Percentiles rank a stretch among this genome's conserved stretches.
These are phyloP conservation scores for Tetrahymena thermophila DNA, from an alignment of 73 alveolate genomes.

Conservation along the genomic window DNA sequence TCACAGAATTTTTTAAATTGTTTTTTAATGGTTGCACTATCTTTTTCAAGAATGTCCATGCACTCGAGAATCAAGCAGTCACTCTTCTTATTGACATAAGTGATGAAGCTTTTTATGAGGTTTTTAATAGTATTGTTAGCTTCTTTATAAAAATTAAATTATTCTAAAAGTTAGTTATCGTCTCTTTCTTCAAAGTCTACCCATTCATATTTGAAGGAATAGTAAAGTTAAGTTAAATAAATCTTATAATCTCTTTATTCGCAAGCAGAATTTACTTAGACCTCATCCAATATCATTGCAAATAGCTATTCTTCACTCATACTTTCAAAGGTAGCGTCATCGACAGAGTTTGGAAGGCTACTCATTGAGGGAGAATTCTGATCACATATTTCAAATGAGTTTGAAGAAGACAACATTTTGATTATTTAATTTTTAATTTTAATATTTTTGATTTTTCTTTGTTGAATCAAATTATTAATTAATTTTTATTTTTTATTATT, in stretches of 20 bases:
- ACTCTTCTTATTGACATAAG: background rate
- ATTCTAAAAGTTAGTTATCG: background rate
- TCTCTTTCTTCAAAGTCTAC: background rate
- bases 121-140: background rate
- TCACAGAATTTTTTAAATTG: background rate
- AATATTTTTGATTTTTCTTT: background rate
- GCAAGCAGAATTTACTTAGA: background rate
- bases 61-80: background rate
- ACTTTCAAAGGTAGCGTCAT: background rate
- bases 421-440: background rate
- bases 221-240: background rate
- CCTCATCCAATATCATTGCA: background rate
- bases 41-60: background rate
- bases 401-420: background rate
- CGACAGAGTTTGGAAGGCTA: background rate
- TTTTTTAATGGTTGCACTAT: background rate
- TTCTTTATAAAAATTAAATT: background rate
- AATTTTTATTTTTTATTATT: background rate
- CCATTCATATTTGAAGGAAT: background rate
- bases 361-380: background rate
- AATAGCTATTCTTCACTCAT: background rate
- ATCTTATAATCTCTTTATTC: background rate
- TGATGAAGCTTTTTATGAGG: background rate
- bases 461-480: background rate
- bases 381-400: background rate